phyloP scores from a whole-genome alignment of 2,329 filamentous ascomycete genomes.

The Tolypocladium nubicola region DNA sequence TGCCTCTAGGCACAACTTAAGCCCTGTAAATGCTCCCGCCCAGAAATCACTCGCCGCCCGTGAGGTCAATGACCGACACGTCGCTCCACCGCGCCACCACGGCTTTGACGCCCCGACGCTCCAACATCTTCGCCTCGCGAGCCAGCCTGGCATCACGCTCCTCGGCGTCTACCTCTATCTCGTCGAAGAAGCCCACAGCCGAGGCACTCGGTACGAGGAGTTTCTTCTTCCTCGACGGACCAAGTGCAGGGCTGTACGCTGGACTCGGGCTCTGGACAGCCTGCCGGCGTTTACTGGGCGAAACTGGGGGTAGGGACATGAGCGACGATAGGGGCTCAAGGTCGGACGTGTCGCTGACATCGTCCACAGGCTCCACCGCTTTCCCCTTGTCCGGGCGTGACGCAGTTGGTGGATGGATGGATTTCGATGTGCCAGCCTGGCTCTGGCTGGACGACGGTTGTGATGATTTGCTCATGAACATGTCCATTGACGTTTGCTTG shows the following conservation, averaged over 20 bases:
- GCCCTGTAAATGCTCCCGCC: background rate
- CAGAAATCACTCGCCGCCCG: constrained; percentile 3
- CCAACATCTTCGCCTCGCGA: constrained; percentile 8
- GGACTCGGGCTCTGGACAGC: background rate
- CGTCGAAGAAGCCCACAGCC: constrained; percentile 27
- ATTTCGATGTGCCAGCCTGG: background rate
- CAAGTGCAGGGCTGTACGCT: constrained; percentile 4
- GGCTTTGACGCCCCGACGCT: constrained; percentile 7
- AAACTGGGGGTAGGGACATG: background rate
- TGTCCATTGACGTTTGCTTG: constrained; percentile 23
- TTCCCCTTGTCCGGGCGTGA: background rate
- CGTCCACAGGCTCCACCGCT: background rate
- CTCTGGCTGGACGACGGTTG: background rate
- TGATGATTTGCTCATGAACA: constrained; percentile 10
- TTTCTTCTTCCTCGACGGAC: constrained; percentile 21
- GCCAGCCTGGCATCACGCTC: constrained; percentile 14
- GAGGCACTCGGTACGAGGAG: constrained; percentile 26
- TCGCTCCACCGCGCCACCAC: constrained; percentile 18
- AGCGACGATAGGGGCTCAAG: constrained; percentile 1
- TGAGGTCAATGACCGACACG: constrained; percentile 22
- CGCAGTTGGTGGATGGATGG: background rate
- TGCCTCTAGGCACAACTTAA: background rate
- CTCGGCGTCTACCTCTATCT: constrained; percentile 14
- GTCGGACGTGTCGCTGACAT: constrained; percentile 8
- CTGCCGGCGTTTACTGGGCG: constrained; percentile 2